phyloP scores from a whole-genome alignment of 192 early-diverging fungal species.

The Backusella westeae region DNA sequence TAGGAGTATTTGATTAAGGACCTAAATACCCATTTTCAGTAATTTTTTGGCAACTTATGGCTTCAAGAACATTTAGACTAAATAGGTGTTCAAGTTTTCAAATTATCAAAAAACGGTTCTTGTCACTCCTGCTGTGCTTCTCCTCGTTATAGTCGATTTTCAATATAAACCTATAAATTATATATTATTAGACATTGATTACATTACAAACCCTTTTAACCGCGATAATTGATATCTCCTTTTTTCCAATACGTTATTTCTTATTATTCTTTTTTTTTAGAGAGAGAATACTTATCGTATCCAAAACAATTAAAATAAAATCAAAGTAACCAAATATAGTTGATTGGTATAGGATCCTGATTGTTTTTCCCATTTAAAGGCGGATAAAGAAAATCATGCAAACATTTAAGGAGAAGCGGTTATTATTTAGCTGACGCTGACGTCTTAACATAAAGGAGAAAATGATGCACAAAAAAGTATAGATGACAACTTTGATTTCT shows the following conservation, averaged over 20 bases:
- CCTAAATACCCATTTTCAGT: neutral
- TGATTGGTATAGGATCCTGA: neutral
- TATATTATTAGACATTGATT: neutral
- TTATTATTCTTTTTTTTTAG: too few species aligned
- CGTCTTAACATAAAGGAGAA: neutral
- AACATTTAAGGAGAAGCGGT: neutral
- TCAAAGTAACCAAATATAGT: neutral
- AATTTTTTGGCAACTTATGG: neutral
- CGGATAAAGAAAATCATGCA: neutral
- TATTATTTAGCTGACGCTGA: neutral
- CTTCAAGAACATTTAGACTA: too few species aligned
- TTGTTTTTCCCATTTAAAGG: neutral
- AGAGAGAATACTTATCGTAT: neutral
- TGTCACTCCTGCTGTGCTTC: neutral
- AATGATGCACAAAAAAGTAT: neutral
- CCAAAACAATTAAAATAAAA: neutral
- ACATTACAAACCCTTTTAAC: neutral
- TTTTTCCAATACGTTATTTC: neutral
- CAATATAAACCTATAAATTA: neutral
- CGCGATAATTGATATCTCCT: neutral
- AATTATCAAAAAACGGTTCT: neutral
- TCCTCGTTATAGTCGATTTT: neutral
- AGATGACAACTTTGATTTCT: neutral
- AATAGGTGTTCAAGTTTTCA: neutral
- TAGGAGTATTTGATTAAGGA: too few species aligned